A percentile compares a stretch with the other conserved stretches of the same genome.
Evolutionary conservation across 176 grass and related monocot species (phyloP).

Genomic region (Avena insularis): DNA sequence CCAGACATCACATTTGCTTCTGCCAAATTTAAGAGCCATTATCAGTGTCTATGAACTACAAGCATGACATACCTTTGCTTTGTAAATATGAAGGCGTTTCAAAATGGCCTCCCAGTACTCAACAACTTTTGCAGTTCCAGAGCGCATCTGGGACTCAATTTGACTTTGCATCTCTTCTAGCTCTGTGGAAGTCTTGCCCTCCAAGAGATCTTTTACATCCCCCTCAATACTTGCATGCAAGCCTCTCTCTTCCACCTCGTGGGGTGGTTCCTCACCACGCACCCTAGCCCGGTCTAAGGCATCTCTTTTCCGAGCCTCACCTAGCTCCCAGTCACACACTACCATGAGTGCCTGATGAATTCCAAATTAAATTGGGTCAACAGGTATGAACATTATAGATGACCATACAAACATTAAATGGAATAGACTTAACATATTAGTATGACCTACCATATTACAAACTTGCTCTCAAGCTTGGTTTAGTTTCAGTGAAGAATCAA

Average conservation of each 20-base stretch:
- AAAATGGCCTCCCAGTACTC: slow-evolving; percentile 99
- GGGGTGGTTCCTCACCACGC: slow-evolving; percentile 93
- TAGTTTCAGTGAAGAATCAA: slow-evolving; percentile 26
- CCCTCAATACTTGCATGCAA: slow-evolving; percentile 91
- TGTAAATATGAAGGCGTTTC: slow-evolving; percentile 95
- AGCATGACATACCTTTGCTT: slow-evolving; percentile 86
- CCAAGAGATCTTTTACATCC: slow-evolving; percentile 87
- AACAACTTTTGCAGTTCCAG: slow-evolving; percentile 96
- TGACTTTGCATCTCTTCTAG: slow-evolving; percentile 88
- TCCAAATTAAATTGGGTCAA: slow-evolving; percentile 33
- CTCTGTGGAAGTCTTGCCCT: slow-evolving; percentile 76
- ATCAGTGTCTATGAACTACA: slow-evolving; percentile 24
- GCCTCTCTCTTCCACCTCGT: slow-evolving; percentile 93
- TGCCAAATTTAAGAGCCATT: slow-evolving; percentile 13
- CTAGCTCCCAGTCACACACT: slow-evolving; percentile 91
- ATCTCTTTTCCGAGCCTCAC: slow-evolving; percentile 83
- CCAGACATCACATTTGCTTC: slow-evolving; percentile 24
- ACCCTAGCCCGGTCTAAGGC: slow-evolving; percentile 96
- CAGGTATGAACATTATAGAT: slow-evolving; percentile 29
- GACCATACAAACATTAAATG: slow-evolving; percentile 7
- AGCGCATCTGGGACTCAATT: slow-evolving; percentile 95
- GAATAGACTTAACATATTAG: slow-evolving; percentile 12
- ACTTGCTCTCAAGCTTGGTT: slow-evolving; percentile 18
- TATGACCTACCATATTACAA: not conserved
- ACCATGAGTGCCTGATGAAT: slow-evolving; percentile 82